Percentiles rank a stretch among this genome's conserved stretches.
Evolutionary conservation across 2,329 filamentous ascomycete species (phyloP).

Genomic region (Botrytis galanthina): DNA sequence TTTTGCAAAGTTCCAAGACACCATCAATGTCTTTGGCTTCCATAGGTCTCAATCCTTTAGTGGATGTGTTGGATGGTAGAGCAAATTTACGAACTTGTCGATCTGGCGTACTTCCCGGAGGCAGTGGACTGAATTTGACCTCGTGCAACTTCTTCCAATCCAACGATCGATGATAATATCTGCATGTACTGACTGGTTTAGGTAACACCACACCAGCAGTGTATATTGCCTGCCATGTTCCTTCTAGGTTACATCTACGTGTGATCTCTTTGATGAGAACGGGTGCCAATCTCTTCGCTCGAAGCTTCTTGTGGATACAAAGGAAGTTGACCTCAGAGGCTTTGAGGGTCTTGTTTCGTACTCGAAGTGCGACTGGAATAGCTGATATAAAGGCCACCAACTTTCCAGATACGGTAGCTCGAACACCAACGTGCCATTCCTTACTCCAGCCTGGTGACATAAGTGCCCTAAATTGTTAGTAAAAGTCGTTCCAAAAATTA

Average conservation of each 20-base stretch:
- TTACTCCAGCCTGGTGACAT: conserved; percentile 92
- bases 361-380: conserved; percentile 78
- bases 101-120: conserved; percentile 75
- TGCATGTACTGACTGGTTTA: conserved; percentile 85
- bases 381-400: conserved; percentile 95
- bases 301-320: conserved; percentile 96
- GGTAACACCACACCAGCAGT: conserved; percentile 90
- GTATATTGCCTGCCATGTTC: conserved; percentile 93
- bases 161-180: conserved; percentile 91
- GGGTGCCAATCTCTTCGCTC: conserved; percentile 85
- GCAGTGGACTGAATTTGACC: conserved; percentile 88
- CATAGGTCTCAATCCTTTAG: conserved; percentile 77
- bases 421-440: conserved; percentile 93
- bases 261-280: conserved; percentile 98
- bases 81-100: conserved; percentile 85
- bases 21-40: conserved; percentile 72
- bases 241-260: conserved; percentile 79
- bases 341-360: conserved; percentile 71
- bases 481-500: background rate
- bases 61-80: conserved; percentile 70
- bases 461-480: conserved; percentile 65
- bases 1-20: conserved; percentile 70
- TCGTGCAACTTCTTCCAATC: conserved; percentile 97
- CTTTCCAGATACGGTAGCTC: conserved; percentile 76
- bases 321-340: conserved; percentile 97